Base-by-base conservation (phyloP, 2,329 filamentous ascomycete species). In the Phyllachora maydis region DNA sequence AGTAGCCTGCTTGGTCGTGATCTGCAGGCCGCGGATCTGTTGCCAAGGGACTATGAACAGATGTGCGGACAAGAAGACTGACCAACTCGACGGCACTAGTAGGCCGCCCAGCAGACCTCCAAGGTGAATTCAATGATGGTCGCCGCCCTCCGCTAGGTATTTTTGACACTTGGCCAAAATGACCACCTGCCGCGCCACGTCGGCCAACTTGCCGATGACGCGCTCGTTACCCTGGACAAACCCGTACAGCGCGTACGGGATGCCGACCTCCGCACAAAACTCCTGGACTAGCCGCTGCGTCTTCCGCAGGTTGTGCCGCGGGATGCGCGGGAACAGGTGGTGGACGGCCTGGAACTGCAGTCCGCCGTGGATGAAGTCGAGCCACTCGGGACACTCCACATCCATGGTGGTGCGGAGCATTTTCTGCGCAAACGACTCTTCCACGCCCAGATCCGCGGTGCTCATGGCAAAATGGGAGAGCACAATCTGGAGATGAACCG, bases 321-420 rank as follows among this genome's bases (percentile, higher is more conserved):
- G 82, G 30, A 91, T 68, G 8, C 81, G 65, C 2, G 81, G 81
- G 41, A 72, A 91, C 12, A 91, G 52, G 41, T 91, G 81, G 40
- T 91, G 81, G 24, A 91, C 72, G 6, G 73, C 79, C 46, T 91
- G 81, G 46, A 91, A 91, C 44, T 91, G 82, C 30, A 91, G 52
- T 4, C 81, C 82, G 12, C 81, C 81, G 36, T 91, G 81, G 45
- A 91, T 65, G 41, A 82, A 91, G 41, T 91, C 81, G 8, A 91
- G 56, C 81, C 82, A 91, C 8, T 62, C 56, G 1, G 81, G 78
- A 40, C 81, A 91, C 41, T 88, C 79, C 12, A 91, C 70, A 32
- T 91, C 81, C 81, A 92, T 91, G 8, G 82, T 91, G 1, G 82
- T 92, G 34, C 83, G 71, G 21, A 92, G 58, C 73, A 90, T 88